A percentile compares a stretch with the other conserved stretches of the same genome.
Evolutionary conservation across 805 yeast genomes (phyloP).

Genomic region (Candida endomychidarum): DNA sequence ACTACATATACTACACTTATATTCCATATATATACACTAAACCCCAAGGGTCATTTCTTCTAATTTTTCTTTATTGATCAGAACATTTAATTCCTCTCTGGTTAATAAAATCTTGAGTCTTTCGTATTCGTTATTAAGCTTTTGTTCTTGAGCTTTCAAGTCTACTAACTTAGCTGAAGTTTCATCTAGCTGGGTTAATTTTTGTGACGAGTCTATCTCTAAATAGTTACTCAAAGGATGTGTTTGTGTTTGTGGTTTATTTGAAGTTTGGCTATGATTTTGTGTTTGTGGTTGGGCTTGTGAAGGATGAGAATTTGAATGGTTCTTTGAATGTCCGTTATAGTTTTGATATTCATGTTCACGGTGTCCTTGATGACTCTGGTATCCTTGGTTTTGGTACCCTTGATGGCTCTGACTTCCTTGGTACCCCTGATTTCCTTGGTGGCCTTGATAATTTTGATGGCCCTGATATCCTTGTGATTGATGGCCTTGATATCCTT

Average conservation of each 20-base stretch:
- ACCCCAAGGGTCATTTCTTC: conserved; percentile 46
- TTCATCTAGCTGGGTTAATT: conserved; percentile 24
- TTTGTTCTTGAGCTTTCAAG: conserved; percentile 25
- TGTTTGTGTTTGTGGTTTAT: neutral
- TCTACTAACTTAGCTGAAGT: conserved; percentile 25
- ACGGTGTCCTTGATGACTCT: neutral
- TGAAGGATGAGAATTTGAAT: neutral
- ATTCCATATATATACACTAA: conserved; percentile 1
- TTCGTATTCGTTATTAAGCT: conserved; percentile 20
- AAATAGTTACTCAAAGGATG: conserved; percentile 4
- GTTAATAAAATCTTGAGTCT: conserved; percentile 24
- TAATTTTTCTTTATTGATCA: conserved; percentile 46
- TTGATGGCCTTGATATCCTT: conserved; percentile 1
- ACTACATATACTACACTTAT: neutral
- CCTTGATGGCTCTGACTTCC: neutral
- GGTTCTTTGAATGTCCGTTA: neutral
- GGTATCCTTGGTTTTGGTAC: neutral
- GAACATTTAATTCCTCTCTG: conserved; percentile 36
- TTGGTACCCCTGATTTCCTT: neutral
- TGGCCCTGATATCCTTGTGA: neutral
- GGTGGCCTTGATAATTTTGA: neutral
- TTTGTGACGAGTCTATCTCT: conserved; percentile 20
- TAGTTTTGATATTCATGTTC: neutral
- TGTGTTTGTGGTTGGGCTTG: neutral
- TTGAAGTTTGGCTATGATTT: neutral